A percentile compares a stretch with the other conserved stretches of the same genome.
These are phyloP conservation scores for Protomyces lactucae-debilis DNA, from an alignment of 1,139 yeast genomes.

Conservation along the genomic window DNA sequence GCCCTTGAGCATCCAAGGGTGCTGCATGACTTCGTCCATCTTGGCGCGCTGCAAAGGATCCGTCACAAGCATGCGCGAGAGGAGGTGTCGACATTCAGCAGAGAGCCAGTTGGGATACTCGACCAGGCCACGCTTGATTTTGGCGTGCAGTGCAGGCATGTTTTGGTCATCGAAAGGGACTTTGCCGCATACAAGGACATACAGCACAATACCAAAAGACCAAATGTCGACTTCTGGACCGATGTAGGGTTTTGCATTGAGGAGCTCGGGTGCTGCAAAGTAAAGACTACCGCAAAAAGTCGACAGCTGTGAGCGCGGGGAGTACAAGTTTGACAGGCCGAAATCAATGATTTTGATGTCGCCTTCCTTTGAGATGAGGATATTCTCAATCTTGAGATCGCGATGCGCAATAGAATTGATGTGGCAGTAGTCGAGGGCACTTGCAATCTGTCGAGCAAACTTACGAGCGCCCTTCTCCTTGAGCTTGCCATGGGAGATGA, in stretches of 20 bases:
- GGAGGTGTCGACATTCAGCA: slow-evolving; percentile 72
- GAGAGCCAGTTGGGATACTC: slow-evolving; percentile 85
- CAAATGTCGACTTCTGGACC: slow-evolving; percentile 99
- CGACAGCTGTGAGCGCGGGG: slow-evolving; percentile 65
- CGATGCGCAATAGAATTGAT: slow-evolving; percentile 92
- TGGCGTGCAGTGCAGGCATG: slow-evolving; percentile 87
- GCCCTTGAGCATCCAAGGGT: slow-evolving; percentile 94
- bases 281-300: slow-evolving; percentile 97
- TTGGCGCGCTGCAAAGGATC: slow-evolving; percentile 78
- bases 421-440: slow-evolving; percentile 91
- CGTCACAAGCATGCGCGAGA: slow-evolving; percentile 87
- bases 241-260: slow-evolving; percentile 83
- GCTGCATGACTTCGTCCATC: slow-evolving; percentile 70
- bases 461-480: slow-evolving; percentile 92
- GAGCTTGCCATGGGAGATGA: slow-evolving; percentile 91
- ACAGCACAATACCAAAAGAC: slow-evolving; percentile 95
- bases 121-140: slow-evolving; percentile 86
- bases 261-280: slow-evolving; percentile 96
- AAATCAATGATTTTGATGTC: slow-evolving; percentile 94
- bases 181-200: slow-evolving; percentile 95
- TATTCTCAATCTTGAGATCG: slow-evolving; percentile 92
- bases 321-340: slow-evolving; percentile 84
- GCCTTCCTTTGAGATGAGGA: slow-evolving; percentile 87
- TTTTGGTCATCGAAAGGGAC: slow-evolving; percentile 95
- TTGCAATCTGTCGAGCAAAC: slow-evolving; percentile 93